These are phyloP conservation scores for Apophysomyces sp. DNA, from an alignment of 371 early-diverging fungal species.

Conservation along the genomic window DNA sequence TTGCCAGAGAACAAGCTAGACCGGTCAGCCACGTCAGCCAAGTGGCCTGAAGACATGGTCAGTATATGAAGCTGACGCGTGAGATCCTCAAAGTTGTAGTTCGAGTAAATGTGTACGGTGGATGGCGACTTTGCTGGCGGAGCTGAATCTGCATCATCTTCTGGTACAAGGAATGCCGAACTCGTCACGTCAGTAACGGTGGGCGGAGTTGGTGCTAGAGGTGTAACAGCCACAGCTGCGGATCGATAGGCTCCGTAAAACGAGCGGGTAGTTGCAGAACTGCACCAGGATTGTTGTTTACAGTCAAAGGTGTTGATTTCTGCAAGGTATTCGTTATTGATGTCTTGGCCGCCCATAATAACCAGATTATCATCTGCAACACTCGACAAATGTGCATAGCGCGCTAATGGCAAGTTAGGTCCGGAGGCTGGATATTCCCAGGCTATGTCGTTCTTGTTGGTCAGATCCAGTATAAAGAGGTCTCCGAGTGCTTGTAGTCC, in stretches of 20 bases:
- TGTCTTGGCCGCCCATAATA: conserved; percentile 74
- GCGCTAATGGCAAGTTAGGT: conserved; percentile 27
- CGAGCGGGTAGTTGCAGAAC: conserved; percentile 50
- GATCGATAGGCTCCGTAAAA: conserved; percentile 77
- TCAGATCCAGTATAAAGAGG: conserved; percentile 41
- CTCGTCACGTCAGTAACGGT: conserved; percentile 11
- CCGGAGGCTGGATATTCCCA: conserved; percentile 51
- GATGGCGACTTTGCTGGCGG: conserved; percentile 9
- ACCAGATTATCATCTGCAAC: conserved; percentile 51
- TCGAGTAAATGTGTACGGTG: conserved; percentile 59
- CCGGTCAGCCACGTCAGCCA: conserved; percentile 51
- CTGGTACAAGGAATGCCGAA: conserved; percentile 7
- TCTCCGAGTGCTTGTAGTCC: conserved; percentile 55
- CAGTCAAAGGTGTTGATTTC: conserved; percentile 68
- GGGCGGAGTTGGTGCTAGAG: conserved; percentile 19
- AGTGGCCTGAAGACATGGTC: conserved; percentile 28
- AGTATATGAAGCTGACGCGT: conserved; percentile 64
- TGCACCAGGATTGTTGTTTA: conserved; percentile 52
- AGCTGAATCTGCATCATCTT: conserved; percentile 14
- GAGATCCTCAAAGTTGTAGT: conserved; percentile 63
- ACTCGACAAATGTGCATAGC: conserved; percentile 70
- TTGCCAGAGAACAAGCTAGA: conserved; percentile 54
- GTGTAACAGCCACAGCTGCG: conserved; percentile 49
- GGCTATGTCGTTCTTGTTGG: conserved; percentile 8
- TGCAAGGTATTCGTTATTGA: conserved; percentile 60